Evolutionary conservation across 139 green algal species (phyloP).

Genomic region (Picochlorum sp.): DNA sequence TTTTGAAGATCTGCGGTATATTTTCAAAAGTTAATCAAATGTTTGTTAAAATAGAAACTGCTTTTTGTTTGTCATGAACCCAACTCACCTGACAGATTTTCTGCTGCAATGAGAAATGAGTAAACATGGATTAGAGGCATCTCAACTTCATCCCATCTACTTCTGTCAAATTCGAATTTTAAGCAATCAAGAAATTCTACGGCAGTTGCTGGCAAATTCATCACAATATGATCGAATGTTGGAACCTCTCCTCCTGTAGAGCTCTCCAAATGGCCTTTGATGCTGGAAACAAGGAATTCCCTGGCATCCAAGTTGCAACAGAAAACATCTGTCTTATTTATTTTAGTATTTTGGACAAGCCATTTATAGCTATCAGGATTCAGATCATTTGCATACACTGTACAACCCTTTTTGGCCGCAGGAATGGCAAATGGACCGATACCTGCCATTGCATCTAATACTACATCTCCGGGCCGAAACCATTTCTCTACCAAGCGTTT

Average conservation of each 20-base stretch:
- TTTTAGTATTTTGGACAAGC: constrained; percentile 57
- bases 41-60: too few relatives aligned
- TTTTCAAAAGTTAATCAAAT: too few relatives aligned
- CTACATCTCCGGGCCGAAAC: constrained; percentile 46
- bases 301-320: constrained; percentile 51
- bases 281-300: constrained; percentile 24
- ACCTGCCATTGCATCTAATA: constrained; percentile 84
- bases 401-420: constrained; percentile 64
- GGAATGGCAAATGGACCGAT: constrained; percentile 95
- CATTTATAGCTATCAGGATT: constrained; percentile 78
- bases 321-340: constrained; percentile 50
- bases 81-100: constrained; percentile 50
- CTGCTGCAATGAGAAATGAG: constrained; percentile 62
- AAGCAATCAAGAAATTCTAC: constrained; percentile 87
- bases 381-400: constrained; percentile 94
- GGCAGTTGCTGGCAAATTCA: constrained; percentile 88
- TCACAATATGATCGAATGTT: constrained; percentile 64
- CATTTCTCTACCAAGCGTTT: constrained; percentile 53
- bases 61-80: too few relatives aligned
- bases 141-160: constrained; percentile 34
- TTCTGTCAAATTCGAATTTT: constrained; percentile 44
- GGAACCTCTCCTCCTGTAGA: neutral
- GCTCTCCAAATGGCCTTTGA: neutral
- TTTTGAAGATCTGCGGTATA: constrained; percentile 34
- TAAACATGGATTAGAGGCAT: constrained; percentile 89